Evolutionary conservation across 768 basidiomycete species (phyloP).

Genomic region (Guyanaporus albipodus): DNA sequence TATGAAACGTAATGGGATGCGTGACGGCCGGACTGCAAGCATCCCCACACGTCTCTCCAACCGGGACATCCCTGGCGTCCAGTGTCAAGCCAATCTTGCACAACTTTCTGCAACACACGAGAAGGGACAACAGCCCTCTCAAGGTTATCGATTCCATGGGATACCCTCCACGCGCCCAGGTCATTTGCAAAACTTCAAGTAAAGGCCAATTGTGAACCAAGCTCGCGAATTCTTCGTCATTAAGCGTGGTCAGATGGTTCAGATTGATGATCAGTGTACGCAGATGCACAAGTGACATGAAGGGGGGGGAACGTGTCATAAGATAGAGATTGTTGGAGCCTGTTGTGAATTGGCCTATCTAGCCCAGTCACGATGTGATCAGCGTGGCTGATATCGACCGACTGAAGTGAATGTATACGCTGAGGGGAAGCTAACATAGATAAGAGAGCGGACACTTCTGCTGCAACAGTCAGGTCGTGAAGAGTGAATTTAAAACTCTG

Average conservation of each 20-base stretch:
- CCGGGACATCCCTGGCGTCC: not conserved
- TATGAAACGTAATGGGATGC: too few species aligned
- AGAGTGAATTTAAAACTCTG: not conserved
- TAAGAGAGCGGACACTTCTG: conserved; percentile 1
- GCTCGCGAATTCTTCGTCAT: not conserved
- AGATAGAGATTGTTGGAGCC: not conserved
- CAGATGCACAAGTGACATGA: not conserved
- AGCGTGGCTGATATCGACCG: not conserved
- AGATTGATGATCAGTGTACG: not conserved
- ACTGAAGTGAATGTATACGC: conserved; percentile 4
- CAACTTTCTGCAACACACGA: not conserved
- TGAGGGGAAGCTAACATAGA: not conserved
- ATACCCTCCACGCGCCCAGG: not conserved
- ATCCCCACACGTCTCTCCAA: too few species aligned
- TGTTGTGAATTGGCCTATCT: not conserved
- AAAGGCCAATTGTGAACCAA: conserved; percentile 1
- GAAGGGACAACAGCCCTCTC: not conserved
- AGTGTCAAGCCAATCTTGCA: not conserved
- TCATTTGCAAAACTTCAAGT: not conserved
- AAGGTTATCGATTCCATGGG: not conserved
- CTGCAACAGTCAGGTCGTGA: too few species aligned
- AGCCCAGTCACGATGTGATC: too few species aligned
- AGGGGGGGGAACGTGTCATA: not conserved
- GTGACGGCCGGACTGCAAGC: too few species aligned
- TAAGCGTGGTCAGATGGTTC: not conserved